These are phyloP conservation scores for Penicillium sp. DNA, from an alignment of 2,329 filamentous ascomycete species.

Conservation along the genomic window DNA sequence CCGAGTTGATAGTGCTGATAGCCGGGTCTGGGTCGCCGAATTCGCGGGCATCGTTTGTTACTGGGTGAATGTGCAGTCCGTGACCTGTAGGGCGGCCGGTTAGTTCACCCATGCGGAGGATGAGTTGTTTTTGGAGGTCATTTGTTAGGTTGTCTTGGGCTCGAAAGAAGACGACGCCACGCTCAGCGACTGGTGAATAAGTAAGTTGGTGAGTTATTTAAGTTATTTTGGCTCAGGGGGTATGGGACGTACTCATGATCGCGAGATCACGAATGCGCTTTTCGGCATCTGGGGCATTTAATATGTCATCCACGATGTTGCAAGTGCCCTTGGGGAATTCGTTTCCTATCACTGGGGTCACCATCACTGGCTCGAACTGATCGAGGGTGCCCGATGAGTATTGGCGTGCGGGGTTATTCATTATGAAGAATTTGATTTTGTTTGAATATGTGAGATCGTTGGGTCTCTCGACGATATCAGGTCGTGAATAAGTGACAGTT, in stretches of 20 bases:
- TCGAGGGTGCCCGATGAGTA: conserved; percentile 11
- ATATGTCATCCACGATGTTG: conserved; percentile 17
- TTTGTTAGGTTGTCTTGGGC: conserved; percentile 49
- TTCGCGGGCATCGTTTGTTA: conserved; percentile 49
- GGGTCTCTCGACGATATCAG: too few species aligned
- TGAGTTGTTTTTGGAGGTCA: conserved; percentile 53
- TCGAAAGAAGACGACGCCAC: conserved; percentile 54
- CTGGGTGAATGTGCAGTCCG: conserved; percentile 46
- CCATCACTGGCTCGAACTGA: conserved; percentile 10
- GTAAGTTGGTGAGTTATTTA: neutral
- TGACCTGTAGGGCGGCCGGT: conserved; percentile 46
- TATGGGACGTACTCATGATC: conserved; percentile 22
- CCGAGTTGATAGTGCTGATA: conserved; percentile 48
- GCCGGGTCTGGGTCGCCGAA: conserved; percentile 47
- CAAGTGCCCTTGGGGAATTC: conserved; percentile 12
- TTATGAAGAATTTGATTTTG: neutral
- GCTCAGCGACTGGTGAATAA: conserved; percentile 45
- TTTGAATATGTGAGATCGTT: too few species aligned
- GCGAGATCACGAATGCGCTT: conserved; percentile 28
- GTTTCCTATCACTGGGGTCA: conserved; percentile 16
- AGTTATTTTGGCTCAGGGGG: neutral
- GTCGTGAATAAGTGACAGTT: too few species aligned
- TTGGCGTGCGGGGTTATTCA: conserved; percentile 5
- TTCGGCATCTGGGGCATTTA: conserved; percentile 25
- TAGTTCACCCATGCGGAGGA: conserved; percentile 47